Base-by-base conservation (phyloP, 2,329 filamentous ascomycete species). In the Beauveria brongniartii region DNA sequence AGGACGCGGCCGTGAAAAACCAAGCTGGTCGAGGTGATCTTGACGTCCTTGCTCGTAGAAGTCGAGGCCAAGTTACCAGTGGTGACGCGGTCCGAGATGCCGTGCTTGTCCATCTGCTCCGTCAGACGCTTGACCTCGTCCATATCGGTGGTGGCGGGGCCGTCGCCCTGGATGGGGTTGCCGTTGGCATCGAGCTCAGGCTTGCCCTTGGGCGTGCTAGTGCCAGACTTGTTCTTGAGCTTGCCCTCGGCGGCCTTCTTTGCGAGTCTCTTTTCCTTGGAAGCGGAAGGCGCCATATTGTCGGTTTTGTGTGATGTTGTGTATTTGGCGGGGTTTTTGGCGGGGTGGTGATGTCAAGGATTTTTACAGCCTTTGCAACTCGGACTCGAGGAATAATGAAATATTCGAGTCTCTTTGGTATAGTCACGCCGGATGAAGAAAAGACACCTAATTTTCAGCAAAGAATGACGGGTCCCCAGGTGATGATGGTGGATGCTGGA, bases 1-100 rank as follows among this genome's bases (percentile, higher is more conserved):
- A 99, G 87, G 68, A 97, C 94, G 69, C 90, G 91, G 70, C 95
- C 94, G 83, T 99, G 95, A 86, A 99, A 99, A 65, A 97, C 93
- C 68, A 99, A 82, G 65, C 90, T 96, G 70, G 87, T 85, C 61
- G 92, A 96, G 67, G 88, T 96, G 75, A 99, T 94, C 83, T 99
- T 99, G 76, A 96, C 91, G 77, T 99, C 94, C 77, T 91, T 89
- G 80, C 90, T 95, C 67, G 90, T 82, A 65, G 84, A 77, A 65
- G 93, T 85, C 50, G 94, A 99, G 43, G 92, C 83, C 64, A 99
- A 82, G 61, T 99, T 94, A 84, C 94, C 94, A 63, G 94, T 99
- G 64, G 95, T 99, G 75, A 99, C 94, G 76, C 94, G 90, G 78
- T 99, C 94, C 16, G 94, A 97, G 66, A 99, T 83, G 71, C 94